Percentiles rank a stretch among this genome's conserved stretches.
These are phyloP conservation scores for Suhomyces tanzawaensis DNA, from an alignment of 805 yeast species.

Conservation along the genomic window DNA sequence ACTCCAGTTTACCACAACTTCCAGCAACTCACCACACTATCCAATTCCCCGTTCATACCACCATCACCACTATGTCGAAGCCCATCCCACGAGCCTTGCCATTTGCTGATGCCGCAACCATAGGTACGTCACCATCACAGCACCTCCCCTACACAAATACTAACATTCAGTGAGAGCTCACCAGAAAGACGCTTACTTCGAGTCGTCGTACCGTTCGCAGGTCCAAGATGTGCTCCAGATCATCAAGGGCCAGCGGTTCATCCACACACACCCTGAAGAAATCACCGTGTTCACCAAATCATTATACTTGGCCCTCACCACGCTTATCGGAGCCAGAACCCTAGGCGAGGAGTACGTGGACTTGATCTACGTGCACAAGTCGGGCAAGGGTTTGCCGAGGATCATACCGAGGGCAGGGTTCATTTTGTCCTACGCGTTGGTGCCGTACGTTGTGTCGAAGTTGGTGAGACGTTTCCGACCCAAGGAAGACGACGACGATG, in stretches of 20 bases:
- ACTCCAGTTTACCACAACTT: too few relatives aligned
- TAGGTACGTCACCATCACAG: constrained; percentile 49
- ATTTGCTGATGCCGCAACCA: constrained; percentile 84
- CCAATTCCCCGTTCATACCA: too few relatives aligned
- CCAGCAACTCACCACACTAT: not conserved
- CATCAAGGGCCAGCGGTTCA: constrained; percentile 60
- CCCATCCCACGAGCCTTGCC: constrained; percentile 37
- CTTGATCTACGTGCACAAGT: constrained; percentile 57
- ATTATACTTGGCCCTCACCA: constrained; percentile 70
- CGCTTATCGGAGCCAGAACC: constrained; percentile 73
- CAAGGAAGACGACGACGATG: constrained; percentile 15
- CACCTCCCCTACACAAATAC: constrained; percentile 10
- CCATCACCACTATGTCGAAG: constrained; percentile 6
- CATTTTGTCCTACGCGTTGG: constrained; percentile 54
- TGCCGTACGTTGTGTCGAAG: constrained; percentile 54
- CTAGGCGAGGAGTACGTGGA: constrained; percentile 95
- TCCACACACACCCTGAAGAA: constrained; percentile 62
- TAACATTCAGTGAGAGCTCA: constrained; percentile 68
- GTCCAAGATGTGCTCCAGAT: constrained; percentile 55
- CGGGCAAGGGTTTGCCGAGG: constrained; percentile 51
- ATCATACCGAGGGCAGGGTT: constrained; percentile 51
- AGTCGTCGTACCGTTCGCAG: constrained; percentile 50
- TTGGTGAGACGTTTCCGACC: constrained; percentile 23
- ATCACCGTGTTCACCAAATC: constrained; percentile 56
- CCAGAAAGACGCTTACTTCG: constrained; percentile 83